These are phyloP conservation scores for Botrytis elliptica DNA, from an alignment of 2,329 filamentous ascomycete species.

Conservation along the genomic window DNA sequence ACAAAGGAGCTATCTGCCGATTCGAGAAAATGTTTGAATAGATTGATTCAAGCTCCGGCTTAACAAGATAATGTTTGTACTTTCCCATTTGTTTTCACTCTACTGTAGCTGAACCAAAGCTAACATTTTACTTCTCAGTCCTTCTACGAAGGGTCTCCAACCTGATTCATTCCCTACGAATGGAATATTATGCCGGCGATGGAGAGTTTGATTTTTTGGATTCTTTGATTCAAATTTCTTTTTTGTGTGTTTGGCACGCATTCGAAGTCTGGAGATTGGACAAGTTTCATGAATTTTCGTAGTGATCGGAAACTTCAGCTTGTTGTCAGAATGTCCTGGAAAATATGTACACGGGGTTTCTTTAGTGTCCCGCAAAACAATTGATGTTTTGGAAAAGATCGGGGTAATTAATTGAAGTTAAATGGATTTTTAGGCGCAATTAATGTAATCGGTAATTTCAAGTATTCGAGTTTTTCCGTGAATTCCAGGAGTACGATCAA, in stretches of 20 bases:
- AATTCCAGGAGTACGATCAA: background rate
- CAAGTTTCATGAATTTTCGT: background rate
- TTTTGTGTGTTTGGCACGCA: background rate
- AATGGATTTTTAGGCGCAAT: background rate
- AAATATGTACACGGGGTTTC: background rate
- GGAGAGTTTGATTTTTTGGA: background rate
- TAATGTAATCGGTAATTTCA: accelerated
- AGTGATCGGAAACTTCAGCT: background rate
- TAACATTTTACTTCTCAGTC: background rate
- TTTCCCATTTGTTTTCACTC: background rate
- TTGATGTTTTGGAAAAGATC: background rate
- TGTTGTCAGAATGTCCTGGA: background rate
- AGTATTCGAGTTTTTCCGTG: background rate
- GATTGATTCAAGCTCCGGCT: background rate
- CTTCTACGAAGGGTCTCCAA: background rate
- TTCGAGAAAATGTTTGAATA: background rate
- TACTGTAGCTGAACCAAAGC: background rate
- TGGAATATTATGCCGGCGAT: background rate
- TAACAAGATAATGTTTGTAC: background rate
- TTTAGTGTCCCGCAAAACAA: background rate
- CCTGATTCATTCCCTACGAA: background rate
- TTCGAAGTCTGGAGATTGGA: background rate
- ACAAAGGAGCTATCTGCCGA: too few relatives aligned
- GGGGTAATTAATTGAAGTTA: background rate
- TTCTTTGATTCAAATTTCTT: background rate